Percentiles rank a stretch among this genome's conserved stretches.
Evolutionary conservation across 192 early-diverging fungal species (phyloP).

Genomic region (Spinellus fusiger): DNA sequence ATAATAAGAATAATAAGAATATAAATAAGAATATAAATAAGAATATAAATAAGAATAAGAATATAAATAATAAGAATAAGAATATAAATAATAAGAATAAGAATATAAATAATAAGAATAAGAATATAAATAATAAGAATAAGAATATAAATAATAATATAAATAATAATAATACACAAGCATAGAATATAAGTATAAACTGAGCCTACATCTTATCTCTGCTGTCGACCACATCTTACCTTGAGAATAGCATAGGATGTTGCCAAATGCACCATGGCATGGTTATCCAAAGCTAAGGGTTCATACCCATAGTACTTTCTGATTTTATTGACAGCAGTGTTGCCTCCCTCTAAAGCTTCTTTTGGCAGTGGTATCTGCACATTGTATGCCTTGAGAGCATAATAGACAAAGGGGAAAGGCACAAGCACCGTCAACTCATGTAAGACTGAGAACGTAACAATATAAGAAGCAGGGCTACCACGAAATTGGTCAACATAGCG

Average conservation of each 20-base stretch:
- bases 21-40: not conserved
- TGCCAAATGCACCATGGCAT: constrained; percentile 65
- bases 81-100: not conserved
- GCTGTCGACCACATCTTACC: constrained; percentile 30
- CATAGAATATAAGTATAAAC: no score
- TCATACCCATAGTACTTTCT: constrained; percentile 51
- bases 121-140: no score
- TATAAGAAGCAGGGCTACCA: constrained; percentile 61
- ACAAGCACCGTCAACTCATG: constrained; percentile 87
- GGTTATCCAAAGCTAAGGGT: constrained; percentile 35
- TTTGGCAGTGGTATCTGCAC: constrained; percentile 65
- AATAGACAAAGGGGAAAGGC: constrained; percentile 74
- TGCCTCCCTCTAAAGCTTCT: constrained; percentile 55
- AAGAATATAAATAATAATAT: no score
- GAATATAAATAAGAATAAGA: not conserved
- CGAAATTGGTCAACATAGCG: constrained; percentile 54
- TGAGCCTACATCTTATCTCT: no score
- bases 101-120: not conserved
- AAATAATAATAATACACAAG: no score
- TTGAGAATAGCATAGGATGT: constrained; percentile 83
- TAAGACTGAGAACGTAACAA: constrained; percentile 71
- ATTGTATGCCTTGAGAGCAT: constrained; percentile 45
- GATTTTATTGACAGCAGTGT: constrained; percentile 48
- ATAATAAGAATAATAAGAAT: not conserved
- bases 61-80: not conserved